phyloP scores from a whole-genome alignment of 2,329 filamentous ascomycete genomes.

The Mollisiaceae sp. region DNA sequence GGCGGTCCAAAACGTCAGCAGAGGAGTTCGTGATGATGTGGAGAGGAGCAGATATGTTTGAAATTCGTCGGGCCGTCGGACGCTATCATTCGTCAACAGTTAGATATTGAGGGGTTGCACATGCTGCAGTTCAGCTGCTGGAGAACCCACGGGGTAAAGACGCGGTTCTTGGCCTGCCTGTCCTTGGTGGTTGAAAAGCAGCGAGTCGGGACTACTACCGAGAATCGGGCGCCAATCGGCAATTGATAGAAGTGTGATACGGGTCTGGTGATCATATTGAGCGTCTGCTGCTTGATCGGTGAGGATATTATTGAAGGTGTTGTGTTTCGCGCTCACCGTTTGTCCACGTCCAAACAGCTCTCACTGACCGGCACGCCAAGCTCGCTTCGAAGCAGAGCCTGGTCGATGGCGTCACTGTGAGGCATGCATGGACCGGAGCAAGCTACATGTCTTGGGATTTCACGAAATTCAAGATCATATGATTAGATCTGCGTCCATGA shows the following conservation, averaged over 20 bases:
- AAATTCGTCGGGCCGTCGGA: slow-evolving; percentile 60
- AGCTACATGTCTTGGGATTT: background rate
- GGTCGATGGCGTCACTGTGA: background rate
- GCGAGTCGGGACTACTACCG: slow-evolving; percentile 14
- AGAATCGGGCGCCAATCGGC: slow-evolving; percentile 16
- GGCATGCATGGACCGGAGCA: background rate
- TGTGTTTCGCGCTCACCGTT: background rate
- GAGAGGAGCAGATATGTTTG: slow-evolving; percentile 61
- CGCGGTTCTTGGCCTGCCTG: slow-evolving; percentile 45
- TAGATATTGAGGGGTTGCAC: slow-evolving; percentile 1
- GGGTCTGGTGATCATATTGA: slow-evolving; percentile 34
- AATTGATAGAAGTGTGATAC: slow-evolving; percentile 22
- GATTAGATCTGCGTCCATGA: background rate
- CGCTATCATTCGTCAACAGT: slow-evolving; percentile 45
- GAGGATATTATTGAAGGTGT: background rate
- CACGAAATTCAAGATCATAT: slow-evolving; percentile 2
- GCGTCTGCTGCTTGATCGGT: background rate
- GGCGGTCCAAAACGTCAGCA: slow-evolving; percentile 66
- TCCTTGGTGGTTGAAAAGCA: slow-evolving; percentile 33
- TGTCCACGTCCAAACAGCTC: slow-evolving; percentile 5
- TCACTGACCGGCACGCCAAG: background rate
- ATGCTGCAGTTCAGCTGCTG: slow-evolving; percentile 14
- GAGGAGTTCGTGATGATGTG: slow-evolving; percentile 56
- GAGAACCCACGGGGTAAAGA: slow-evolving; percentile 47
- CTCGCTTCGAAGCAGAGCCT: background rate